Base-by-base conservation (phyloP, 2,329 filamentous ascomycete species). In the Lecanicillium sp. region DNA sequence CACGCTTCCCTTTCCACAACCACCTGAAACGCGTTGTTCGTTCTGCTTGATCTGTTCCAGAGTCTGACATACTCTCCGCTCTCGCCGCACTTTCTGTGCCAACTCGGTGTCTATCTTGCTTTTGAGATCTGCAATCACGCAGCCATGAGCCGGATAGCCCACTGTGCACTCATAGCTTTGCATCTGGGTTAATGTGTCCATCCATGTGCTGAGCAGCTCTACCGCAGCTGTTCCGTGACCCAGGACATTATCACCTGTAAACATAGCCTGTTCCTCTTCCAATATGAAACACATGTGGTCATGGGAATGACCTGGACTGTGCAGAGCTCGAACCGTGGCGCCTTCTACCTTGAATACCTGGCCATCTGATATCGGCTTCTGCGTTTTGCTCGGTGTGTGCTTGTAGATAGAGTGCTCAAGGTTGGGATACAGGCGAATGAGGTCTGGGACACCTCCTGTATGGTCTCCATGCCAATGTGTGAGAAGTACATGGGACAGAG, bases 381-480 rank as follows among this genome's bases (percentile, higher is more conserved):
- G 67, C 0, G 48, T 53, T 3, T 45, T 35, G 4, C 56, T 58
- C 0, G 75, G 71, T 22, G 71, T 58, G 51, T 73, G 60, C 56
- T 85, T 84, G 60, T 75, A 72, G n/a, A 85, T 56, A 19, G 20
- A 27, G 7, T 29, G 14, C n/a, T 14, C 15, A 15, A 47, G 40
- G 7, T 41, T 15, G 2, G 51, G 46, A 17, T 55, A 48, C 4
- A 44, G n/a, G 3, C 33, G 29, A 3, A 59, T 55, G 1, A 87
- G 63, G 49, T 85, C 75, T 3, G 65, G 56, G 2, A 87, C 67
- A 1, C 84, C 84, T 11, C 74, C 70, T 4, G 78, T 70, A 51
- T 89, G 84, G 51, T 88, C 83, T 30, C 65, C 70, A 50, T 89
- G 84, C 80, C 82, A 85, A 56, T 88, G 84, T 0, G 82, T 85